Base-by-base conservation (phyloP, 2,329 filamentous ascomycete genomes). In the Colletotrichum aenigma region DNA sequence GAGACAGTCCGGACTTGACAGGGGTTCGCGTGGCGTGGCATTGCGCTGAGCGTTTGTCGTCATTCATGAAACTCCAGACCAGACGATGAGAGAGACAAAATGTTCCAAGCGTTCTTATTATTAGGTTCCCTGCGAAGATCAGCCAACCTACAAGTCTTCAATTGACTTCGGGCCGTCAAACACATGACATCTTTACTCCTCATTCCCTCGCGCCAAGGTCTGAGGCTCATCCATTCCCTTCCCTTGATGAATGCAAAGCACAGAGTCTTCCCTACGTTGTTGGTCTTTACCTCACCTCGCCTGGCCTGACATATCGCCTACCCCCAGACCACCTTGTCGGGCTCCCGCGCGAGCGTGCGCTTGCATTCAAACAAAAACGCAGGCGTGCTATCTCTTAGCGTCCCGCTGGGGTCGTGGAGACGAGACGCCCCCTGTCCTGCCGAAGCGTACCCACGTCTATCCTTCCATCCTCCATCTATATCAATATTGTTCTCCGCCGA, bases 51-150 rank as follows among this genome's bases (percentile, higher is more conserved):
- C 62, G 21, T 30, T 48, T 48, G 36, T 66, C 65, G 72, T 75
- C 73, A 64, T 75, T 60, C 30, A 66, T 67, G 55, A 67, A 67
- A 72, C 55, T 75, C 36, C 24, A 62, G 61, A 72, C 30, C 62
- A 38, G 36, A 75, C 28, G 52, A 62, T 28, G 12, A 30, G 24
- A 71, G 55, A 58, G 21, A 56, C 26, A 13, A 52, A 52, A 52
- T 52, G 43, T 52, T 21, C 43, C 43, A 52, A 21, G 43, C 43
- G 43, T 52, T 52, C n/a, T 52, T 52, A 52, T 52, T 52, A n/a
- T 52, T 21, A 52, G 24, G 24, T 30, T 58, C 55, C 55, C 55
- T 52, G 43, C n/a, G 43, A 52, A 52, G 60, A 30, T 26, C 24
- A 62, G 30, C 16, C 26, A n/a, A 34, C 30, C 16, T 62, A 15